These are phyloP conservation scores for Globisporangium splendens DNA, from an alignment of 352 stramenopile species.

Conservation along the genomic window DNA sequence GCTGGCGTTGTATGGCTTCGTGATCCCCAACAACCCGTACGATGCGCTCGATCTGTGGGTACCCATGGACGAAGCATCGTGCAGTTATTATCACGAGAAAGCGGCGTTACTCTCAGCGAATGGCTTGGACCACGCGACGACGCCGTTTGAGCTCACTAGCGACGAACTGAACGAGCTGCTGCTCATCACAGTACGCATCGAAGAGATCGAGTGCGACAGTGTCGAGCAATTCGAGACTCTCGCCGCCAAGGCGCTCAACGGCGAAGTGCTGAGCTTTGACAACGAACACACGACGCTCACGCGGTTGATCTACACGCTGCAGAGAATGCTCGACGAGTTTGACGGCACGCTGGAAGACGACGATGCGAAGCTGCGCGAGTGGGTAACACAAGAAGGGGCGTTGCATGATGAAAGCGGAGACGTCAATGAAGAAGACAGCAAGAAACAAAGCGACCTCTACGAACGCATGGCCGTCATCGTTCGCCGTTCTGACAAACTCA, in stretches of 20 bases:
- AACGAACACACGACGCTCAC: slow-evolving; percentile 54
- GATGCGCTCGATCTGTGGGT: slow-evolving; percentile 76
- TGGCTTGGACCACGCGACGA: slow-evolving; percentile 55
- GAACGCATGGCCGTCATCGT: slow-evolving; percentile 52
- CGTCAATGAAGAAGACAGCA: slow-evolving; percentile 6
- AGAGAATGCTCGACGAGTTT: slow-evolving; percentile 57
- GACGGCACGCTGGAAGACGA: slow-evolving; percentile 36
- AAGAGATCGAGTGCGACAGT: slow-evolving; percentile 55
- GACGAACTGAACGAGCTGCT: slow-evolving; percentile 68
- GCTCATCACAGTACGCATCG: slow-evolving; percentile 56
- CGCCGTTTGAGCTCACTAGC: slow-evolving; percentile 58
- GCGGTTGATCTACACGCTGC: slow-evolving; percentile 56
- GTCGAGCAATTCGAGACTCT: slow-evolving; percentile 29
- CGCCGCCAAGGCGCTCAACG: slow-evolving; percentile 43
- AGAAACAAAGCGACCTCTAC: slow-evolving; percentile 22
- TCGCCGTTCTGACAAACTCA: slow-evolving; percentile 54
- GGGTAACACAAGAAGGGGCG: background rate
- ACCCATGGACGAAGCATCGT: slow-evolving; percentile 50
- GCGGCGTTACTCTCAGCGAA: slow-evolving; percentile 35
- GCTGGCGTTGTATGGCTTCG: slow-evolving; percentile 77
- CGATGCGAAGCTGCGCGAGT: slow-evolving; percentile 29
- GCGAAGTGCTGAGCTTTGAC: slow-evolving; percentile 45
- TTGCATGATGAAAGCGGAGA: slow-evolving; percentile 11
- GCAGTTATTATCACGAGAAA: slow-evolving; percentile 44
- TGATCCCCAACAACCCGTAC: slow-evolving; percentile 60